Percentiles rank a stretch among this genome's conserved stretches.
Evolutionary conservation across 768 basidiomycete species (phyloP).

Genomic region (Hemileccinum rubropunctum): DNA sequence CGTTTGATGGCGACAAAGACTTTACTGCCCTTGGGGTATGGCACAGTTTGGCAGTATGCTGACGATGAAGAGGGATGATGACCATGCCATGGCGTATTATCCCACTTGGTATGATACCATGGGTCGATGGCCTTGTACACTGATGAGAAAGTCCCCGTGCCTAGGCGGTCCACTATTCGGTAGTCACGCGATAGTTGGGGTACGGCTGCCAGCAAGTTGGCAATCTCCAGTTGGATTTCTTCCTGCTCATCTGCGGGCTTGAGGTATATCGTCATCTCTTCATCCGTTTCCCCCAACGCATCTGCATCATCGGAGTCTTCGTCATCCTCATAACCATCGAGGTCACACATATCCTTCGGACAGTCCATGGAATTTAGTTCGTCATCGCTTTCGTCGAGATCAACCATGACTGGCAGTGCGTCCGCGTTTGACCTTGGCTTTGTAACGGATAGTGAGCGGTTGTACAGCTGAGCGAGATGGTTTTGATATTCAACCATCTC

Average conservation of each 20-base stretch:
- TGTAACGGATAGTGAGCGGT: constrained; percentile 18
- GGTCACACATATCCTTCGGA: constrained; percentile 37
- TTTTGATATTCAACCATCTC: constrained; percentile 47
- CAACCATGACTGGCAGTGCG: constrained; percentile 33
- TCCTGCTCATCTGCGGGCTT: constrained; percentile 65
- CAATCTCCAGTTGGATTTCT: constrained; percentile 77
- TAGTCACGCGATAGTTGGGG: constrained; percentile 69
- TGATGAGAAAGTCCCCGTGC: constrained; percentile 97
- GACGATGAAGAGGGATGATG: constrained; percentile 59
- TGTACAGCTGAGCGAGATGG: constrained; percentile 48
- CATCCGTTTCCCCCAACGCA: constrained; percentile 47
- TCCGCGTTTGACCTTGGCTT: constrained; percentile 22
- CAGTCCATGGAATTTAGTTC: constrained; percentile 36
- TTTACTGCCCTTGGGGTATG: constrained; percentile 41
- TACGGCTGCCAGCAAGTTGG: constrained; percentile 62
- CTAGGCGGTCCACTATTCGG: constrained; percentile 82
- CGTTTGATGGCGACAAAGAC: constrained; percentile 93
- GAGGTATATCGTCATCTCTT: constrained; percentile 56
- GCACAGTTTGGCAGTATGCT: constrained; percentile 58
- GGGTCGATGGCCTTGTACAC: constrained; percentile 97
- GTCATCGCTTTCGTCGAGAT: constrained; percentile 48
- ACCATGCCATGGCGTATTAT: constrained; percentile 73
- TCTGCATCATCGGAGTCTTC: constrained; percentile 35
- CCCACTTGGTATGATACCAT: constrained; percentile 69
- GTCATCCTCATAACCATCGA: constrained; percentile 32